Evolutionary conservation across 371 early-diverging fungal species (phyloP), one percentile per base, ranked within the genome.

Genomic region (Phascolomyces articulosus): DNA sequence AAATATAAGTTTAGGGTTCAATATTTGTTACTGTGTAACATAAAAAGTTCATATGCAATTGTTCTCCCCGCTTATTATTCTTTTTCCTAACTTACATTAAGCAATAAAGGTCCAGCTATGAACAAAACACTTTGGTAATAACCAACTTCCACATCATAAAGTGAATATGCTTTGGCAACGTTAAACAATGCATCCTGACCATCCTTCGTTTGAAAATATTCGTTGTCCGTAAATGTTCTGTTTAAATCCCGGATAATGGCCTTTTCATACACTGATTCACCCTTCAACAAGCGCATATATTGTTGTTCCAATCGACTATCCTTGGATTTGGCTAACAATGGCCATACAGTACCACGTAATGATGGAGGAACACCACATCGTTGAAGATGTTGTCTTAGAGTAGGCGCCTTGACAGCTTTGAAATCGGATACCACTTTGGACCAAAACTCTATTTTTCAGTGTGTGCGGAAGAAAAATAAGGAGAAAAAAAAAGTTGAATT

Each of bases 331-430:
- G 88, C 84, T 49, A 90, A 83, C 48, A 95, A 75, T 72, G 92
- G 96, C 98, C 98, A 98, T 56, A 98, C 87, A 82, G 90, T 91
- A 29, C 98, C 97, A 27, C 98, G 91, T 40, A 98, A 78, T 0
- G 93, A 78, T 44, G 86, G 82, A 11, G 98, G 98, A 40, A 97
- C 91, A 13, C 97, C 98, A 9, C 48, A 53, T 24, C 73, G 77
- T 48, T 94, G 92, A 58, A 98, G 89, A 55, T 89, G 85, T 23
- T 78, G 71, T 1, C 86, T 78, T 13, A 90, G 78, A 24, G 93
- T 77, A 11, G 51, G 24, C 23, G 51, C 51, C 23, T 87, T 88
- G 0, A 92, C 87, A 11, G 77, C 73, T 47, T 89, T 92, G 80
- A 93, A 98, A 75, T 95, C 91, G 67, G 89, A 88, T 70, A 96